Base-by-base conservation (phyloP, 2,329 filamentous ascomycete genomes). In the Colletotrichum lini region DNA sequence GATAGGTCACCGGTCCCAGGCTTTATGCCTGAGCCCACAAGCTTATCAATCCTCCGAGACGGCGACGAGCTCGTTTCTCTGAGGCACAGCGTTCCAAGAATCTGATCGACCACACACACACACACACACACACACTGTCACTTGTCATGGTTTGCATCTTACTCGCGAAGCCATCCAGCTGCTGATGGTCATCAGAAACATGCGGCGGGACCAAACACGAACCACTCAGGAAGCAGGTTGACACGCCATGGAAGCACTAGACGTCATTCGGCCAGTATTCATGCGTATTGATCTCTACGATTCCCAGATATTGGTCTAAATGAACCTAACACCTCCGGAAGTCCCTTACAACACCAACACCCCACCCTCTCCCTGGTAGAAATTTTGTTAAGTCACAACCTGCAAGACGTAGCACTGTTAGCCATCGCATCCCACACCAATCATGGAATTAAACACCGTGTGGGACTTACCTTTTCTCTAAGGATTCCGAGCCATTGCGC, bases 401-500 rank as follows among this genome's bases (percentile, higher is more conserved):
- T 68, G 26, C 26, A 7, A 16, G n/a, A 30, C 18, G 35, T 26
- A 42, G 6, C 16, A 38, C n/a, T 42, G 42, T 67, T 63, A 67
- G 65, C 40, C 15, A 40, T 63, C 5, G 16, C 18, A 12, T 35
- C 18, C 21, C n/a, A n/a, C n/a, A n/a, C n/a, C 35, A 12, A 8
- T 10, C 13, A 18, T 52, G 4, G 38, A 26, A 54, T 23, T 21
- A 50, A 12, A n/a, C 42, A 38, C 30, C 44, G n/a, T 30, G 35
- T 15, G 49, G 56, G 58, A 74, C 79, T 77, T 76, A 98, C 96
- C 94, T 98, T 99, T 87, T 98, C 96, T 82, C 96, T 89, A 82
- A 99, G 83, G 78, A 90, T 91, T 67, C 94, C 95, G 87, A 98
- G 92, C 92, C 95, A 99, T 84, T 98, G 96, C 77, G 92, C 92